Conservation (phyloP, 768 basidiomycete genomes). For the Suillus subalutaceus region DNA sequence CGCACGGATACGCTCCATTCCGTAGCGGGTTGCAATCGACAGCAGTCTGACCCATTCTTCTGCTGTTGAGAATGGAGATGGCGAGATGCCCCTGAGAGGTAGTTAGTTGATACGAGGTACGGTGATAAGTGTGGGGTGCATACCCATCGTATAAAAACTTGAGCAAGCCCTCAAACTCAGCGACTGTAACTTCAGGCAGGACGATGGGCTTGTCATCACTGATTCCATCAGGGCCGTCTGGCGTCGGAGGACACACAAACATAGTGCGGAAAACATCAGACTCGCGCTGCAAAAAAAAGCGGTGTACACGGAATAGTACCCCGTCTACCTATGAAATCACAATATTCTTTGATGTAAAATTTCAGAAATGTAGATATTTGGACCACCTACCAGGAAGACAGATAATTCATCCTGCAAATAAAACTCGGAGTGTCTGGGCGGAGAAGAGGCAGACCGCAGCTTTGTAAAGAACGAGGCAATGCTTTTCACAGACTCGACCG, state of each 20-base stretch:
- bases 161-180: constrained; percentile 42
- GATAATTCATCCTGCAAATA: constrained; percentile 25
- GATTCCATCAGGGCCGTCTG: constrained; percentile 32
- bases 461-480: constrained; percentile 12
- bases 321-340: constrained; percentile 36
- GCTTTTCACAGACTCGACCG: constrained; percentile 11
- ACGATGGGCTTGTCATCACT: constrained; percentile 36
- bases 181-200: constrained; percentile 34
- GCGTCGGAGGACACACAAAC: constrained; percentile 33
- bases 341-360: not conserved
- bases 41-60: constrained; percentile 43
- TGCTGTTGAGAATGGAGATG: constrained; percentile 17
- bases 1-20: constrained; percentile 38
- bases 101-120: not conserved
- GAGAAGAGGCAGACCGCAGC: constrained; percentile 1
- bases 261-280: constrained; percentile 42
- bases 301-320: constrained; percentile 43
- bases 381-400: constrained; percentile 21
- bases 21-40: constrained; percentile 42
- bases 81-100: not conserved
- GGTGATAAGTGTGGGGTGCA: constrained; percentile 12
- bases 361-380: not conserved
- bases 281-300: constrained; percentile 40
- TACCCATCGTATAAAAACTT: constrained; percentile 44
- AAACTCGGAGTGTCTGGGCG: constrained; percentile 18